Evolutionary conservation across 2,329 filamentous ascomycete genomes (phyloP).

Genomic region (Phaeoacremonium minimum): DNA sequence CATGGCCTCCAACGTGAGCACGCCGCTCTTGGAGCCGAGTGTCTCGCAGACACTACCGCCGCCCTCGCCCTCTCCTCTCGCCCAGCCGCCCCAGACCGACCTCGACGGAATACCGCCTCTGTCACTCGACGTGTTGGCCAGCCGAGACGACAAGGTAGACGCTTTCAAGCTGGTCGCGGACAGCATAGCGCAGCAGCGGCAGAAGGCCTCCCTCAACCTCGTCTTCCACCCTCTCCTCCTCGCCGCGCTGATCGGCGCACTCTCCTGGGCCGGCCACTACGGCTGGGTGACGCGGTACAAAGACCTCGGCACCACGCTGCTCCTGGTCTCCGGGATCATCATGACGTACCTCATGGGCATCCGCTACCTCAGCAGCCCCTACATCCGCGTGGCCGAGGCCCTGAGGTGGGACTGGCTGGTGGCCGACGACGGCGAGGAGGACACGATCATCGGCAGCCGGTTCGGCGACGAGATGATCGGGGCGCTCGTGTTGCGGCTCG

Average conservation of each 20-base stretch:
- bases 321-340: slow-evolving; percentile 55
- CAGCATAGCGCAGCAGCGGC: slow-evolving; percentile 77
- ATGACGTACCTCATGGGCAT: slow-evolving; percentile 61
- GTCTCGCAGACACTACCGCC: slow-evolving; percentile 11
- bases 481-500: slow-evolving; percentile 63
- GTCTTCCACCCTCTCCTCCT: slow-evolving; percentile 58
- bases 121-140: slow-evolving; percentile 52
- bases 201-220: slow-evolving; percentile 59
- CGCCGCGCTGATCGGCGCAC: slow-evolving; percentile 35
- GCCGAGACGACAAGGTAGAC: slow-evolving; percentile 56
- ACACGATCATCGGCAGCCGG: slow-evolving; percentile 61
- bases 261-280: slow-evolving; percentile 41
- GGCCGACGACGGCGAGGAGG: slow-evolving; percentile 36
- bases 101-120: slow-evolving; percentile 57
- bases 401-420: slow-evolving; percentile 60
- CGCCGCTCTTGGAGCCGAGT: slow-evolving; percentile 55
- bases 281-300: slow-evolving; percentile 34
- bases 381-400: slow-evolving; percentile 58
- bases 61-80: slow-evolving; percentile 29
- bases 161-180: slow-evolving; percentile 74
- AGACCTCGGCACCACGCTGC: slow-evolving; percentile 51
- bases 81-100: slow-evolving; percentile 21
- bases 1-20: slow-evolving; percentile 60
- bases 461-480: slow-evolving; percentile 68
- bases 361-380: slow-evolving; percentile 55